Evolutionary conservation across 495 filamentous ascomycete species (phyloP).

Genomic region (Chaetomidium leptoderma): DNA sequence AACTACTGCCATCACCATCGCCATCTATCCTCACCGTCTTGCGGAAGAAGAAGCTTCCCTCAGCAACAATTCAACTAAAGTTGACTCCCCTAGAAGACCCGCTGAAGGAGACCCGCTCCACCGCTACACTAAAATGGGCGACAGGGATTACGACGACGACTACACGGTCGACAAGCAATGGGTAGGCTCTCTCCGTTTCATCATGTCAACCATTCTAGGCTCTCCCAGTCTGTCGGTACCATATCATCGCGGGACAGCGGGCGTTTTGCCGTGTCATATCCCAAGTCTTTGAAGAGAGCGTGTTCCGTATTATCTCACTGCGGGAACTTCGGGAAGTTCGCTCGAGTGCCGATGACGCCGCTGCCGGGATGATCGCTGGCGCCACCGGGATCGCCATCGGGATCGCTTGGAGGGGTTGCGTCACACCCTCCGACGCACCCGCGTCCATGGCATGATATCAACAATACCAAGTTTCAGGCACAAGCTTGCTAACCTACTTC

Average conservation of each 20-base stretch:
- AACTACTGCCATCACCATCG: neutral
- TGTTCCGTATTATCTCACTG: neutral
- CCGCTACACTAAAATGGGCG: conserved; percentile 8
- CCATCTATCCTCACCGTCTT: neutral
- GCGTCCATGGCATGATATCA: neutral
- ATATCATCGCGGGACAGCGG: neutral
- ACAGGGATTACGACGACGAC: conserved; percentile 19
- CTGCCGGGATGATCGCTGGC: neutral
- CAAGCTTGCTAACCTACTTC: neutral
- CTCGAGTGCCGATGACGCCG: neutral
- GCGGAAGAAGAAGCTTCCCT: neutral
- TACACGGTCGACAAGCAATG: conserved; percentile 27
- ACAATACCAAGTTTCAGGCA: conserved; percentile 18
- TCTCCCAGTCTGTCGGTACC: neutral
- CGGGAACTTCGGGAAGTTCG: neutral
- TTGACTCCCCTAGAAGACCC: neutral
- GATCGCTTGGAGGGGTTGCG: conserved; percentile 22
- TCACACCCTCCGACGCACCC: conserved; percentile 26
- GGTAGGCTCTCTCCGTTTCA: conserved; percentile 19
- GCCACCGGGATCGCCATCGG: conserved; percentile 1
- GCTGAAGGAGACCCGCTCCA: neutral
- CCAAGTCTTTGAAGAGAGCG: neutral
- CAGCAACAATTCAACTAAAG: neutral
- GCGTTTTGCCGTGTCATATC: neutral
- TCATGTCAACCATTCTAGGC: neutral